A percentile compares a stretch with the other conserved stretches of the same genome.
These are phyloP conservation scores for Saccharata proteae DNA, from an alignment of 2,329 filamentous ascomycete genomes.

Conservation along the genomic window DNA sequence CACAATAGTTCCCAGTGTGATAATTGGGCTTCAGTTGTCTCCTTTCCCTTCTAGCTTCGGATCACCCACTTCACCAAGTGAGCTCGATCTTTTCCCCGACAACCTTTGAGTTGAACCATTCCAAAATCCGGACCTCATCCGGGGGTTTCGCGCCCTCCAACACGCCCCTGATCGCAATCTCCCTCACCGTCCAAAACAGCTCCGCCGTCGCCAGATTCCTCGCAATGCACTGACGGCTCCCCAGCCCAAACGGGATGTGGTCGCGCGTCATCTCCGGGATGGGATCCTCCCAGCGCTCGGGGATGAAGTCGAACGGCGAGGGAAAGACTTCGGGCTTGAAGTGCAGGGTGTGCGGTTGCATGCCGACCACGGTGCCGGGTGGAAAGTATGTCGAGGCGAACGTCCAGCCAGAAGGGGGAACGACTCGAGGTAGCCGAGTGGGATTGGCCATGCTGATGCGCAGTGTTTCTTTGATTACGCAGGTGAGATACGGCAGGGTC, in stretches of 20 bases:
- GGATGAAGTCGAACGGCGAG: slow-evolving; percentile 7
- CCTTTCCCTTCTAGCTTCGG: neutral
- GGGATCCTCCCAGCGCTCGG: slow-evolving; percentile 36
- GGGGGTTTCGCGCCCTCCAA: slow-evolving; percentile 32
- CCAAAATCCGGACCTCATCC: slow-evolving; percentile 36
- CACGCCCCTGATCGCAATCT: slow-evolving; percentile 31
- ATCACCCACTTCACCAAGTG: slow-evolving; percentile 1
- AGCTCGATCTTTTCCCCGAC: slow-evolving; percentile 37
- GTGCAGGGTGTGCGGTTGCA: slow-evolving; percentile 21
- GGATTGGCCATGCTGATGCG: no score
- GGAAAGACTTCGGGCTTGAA: slow-evolving; percentile 9
- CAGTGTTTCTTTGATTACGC: slow-evolving; percentile 38
- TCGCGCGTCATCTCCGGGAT: slow-evolving; percentile 20
- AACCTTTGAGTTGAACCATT: slow-evolving; percentile 46
- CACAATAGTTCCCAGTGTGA: no score
- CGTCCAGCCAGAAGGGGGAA: no score
- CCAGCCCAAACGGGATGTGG: slow-evolving; percentile 21
- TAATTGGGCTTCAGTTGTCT: neutral
- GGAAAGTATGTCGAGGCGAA: no score
- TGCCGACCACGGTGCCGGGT: slow-evolving; percentile 10
- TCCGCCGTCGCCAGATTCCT: slow-evolving; percentile 20
- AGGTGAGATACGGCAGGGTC: slow-evolving; percentile 34
- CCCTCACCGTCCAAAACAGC: slow-evolving; percentile 22
- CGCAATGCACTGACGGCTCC: slow-evolving; percentile 20
- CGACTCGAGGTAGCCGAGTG: no score